phyloP scores from a whole-genome alignment of 2,329 filamentous ascomycete species.

The Aspergillus melleus region DNA sequence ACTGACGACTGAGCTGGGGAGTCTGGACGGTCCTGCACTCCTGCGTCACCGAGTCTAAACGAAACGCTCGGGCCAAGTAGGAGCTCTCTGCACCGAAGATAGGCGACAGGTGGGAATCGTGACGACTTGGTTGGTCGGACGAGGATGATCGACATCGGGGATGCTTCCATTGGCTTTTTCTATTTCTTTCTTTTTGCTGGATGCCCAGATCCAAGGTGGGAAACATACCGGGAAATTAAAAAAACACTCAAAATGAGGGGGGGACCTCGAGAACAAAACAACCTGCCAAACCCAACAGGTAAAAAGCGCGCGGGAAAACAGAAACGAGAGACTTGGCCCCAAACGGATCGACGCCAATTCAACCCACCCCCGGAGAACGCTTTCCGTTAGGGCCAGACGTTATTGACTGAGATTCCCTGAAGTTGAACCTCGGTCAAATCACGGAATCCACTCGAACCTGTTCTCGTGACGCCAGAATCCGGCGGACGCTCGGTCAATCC shows the following conservation, averaged over 20 bases:
- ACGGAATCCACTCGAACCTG: background rate
- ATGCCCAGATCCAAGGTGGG: background rate
- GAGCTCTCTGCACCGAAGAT: constrained; percentile 6
- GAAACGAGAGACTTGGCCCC: background rate
- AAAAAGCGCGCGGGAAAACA: background rate
- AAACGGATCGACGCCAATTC: constrained; percentile 6
- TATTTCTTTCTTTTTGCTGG: background rate
- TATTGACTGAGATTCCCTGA: background rate
- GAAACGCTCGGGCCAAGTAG: background rate
- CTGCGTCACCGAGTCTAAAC: background rate
- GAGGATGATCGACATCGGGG: background rate
- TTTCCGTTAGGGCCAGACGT: constrained; percentile 13
- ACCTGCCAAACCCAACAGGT: too few relatives aligned
- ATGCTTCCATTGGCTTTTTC: background rate
- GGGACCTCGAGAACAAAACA: background rate
- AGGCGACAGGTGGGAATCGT: constrained; percentile 3
- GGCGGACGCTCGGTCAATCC: background rate
- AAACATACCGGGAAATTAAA: background rate
- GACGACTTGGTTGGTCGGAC: background rate
- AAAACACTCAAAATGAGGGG: background rate
- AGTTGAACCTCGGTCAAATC: constrained; percentile 6
- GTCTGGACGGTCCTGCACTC: background rate
- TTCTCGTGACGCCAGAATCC: constrained; percentile 4
- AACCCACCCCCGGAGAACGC: constrained; percentile 16
- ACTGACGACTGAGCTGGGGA: background rate